phyloP scores from a whole-genome alignment of 1,139 yeast genomes.

The Geotrichum restrictum region DNA sequence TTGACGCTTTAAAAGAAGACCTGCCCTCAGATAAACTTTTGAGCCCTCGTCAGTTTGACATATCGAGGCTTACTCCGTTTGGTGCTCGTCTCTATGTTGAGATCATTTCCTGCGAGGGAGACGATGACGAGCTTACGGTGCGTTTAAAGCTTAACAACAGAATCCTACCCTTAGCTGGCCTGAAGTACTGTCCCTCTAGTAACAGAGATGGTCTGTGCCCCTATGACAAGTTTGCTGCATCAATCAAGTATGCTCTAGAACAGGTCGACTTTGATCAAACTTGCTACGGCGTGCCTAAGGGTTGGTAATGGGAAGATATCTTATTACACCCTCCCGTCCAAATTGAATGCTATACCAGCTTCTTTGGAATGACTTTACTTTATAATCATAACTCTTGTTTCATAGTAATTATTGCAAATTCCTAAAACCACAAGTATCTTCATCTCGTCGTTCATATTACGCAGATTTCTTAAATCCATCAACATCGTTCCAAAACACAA shows the following conservation, averaged over 20 bases:
- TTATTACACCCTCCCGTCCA: not conserved
- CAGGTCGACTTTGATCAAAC: slow-evolving; percentile 36
- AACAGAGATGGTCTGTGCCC: slow-evolving; percentile 40
- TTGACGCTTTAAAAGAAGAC: slow-evolving; percentile 38
- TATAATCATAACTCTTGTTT: too few species aligned
- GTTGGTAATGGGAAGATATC: not conserved
- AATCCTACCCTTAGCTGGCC: slow-evolving; percentile 40
- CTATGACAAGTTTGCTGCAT: slow-evolving; percentile 35
- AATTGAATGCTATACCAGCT: too few species aligned
- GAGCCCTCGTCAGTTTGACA: slow-evolving; percentile 42
- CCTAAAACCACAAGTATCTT: too few species aligned
- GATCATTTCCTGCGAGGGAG: slow-evolving; percentile 36
- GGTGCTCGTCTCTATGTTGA: slow-evolving; percentile 44
- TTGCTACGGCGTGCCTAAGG: slow-evolving; percentile 34
- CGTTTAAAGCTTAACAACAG: slow-evolving; percentile 42
- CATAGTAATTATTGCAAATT: too few species aligned
- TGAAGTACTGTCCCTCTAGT: slow-evolving; percentile 37
- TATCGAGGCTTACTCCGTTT: slow-evolving; percentile 44
- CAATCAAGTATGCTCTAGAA: slow-evolving; percentile 35
- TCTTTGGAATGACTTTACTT: too few species aligned
- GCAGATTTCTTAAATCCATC: too few species aligned
- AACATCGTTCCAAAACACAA: too few species aligned
- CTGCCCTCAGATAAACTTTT: slow-evolving; percentile 38
- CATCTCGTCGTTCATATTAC: too few species aligned
- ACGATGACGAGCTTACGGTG: slow-evolving; percentile 24